These are phyloP conservation scores for Kandelia obovata DNA, from an alignment of 345 rosid genomes.

Conservation along the genomic window DNA sequence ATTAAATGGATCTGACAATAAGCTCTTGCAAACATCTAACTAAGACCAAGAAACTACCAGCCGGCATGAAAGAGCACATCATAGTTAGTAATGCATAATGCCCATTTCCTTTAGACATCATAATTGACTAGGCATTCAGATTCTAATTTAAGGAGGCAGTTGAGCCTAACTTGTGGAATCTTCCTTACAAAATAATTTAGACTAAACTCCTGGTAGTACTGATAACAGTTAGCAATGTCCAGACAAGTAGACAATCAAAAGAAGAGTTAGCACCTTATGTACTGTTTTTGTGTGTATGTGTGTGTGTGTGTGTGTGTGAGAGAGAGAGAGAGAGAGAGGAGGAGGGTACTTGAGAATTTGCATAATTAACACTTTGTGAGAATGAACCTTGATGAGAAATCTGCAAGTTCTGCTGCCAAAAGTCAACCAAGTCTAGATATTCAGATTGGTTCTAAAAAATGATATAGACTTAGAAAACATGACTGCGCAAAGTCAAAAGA, in stretches of 20 bases:
- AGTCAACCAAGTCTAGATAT: not conserved
- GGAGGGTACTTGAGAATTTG: constrained; percentile 40
- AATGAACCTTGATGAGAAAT: constrained; percentile 44
- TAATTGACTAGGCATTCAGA: no score
- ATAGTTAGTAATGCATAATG: no score
- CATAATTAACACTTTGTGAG: constrained; percentile 33
- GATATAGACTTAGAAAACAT: not conserved
- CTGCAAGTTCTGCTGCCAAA: constrained; percentile 38
- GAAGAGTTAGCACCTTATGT: not conserved
- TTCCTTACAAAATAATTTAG: no score
- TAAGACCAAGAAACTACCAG: no score
- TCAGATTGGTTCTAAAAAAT: not conserved
- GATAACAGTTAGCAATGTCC: not conserved
- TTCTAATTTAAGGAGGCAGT: no score
- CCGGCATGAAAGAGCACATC: no score
- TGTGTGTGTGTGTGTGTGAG: not conserved
- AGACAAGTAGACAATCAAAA: not conserved
- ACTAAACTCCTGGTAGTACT: no score
- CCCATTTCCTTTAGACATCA: no score
- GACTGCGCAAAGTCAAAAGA: not conserved
- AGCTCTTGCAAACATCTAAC: no score
- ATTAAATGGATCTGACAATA: not conserved
- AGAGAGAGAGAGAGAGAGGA: constrained; percentile 20
- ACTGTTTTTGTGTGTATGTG: no score
- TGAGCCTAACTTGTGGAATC: no score